Evolutionary conservation across 2,329 filamentous ascomycete genomes (phyloP), one percentile per base, ranked within the genome.

Genomic region (Pyrenochaeta sp.): DNA sequence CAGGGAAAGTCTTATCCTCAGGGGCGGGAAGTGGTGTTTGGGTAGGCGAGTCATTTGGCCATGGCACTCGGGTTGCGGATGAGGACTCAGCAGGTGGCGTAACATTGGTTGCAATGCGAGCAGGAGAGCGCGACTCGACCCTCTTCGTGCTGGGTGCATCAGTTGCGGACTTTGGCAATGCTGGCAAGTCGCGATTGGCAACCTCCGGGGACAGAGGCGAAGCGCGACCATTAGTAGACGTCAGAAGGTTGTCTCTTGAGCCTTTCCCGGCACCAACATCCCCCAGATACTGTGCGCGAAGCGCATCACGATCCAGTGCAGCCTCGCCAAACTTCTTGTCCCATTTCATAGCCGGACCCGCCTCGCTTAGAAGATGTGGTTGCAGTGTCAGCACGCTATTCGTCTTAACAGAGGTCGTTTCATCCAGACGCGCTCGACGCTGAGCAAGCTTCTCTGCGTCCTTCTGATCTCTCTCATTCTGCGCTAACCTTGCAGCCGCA

Each of bases 291-390:
- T 91, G 87, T 60, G 91, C 87, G 48, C 92, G 88, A 58, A 96
- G 89, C 7, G 89, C 83, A 67, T 95, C 88, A 77, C 95, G 96
- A 67, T 92, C 92, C 84, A 94, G 90, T 3, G 90, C 83, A 66
- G 94, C 89, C 79, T 96, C 96, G 77, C 98, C 95, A 72, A 97
- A 98, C 67, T 91, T 92, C 75, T 87, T 96, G 29, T 94, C 92
- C 95, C 95, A 99, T 75, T 97, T 96, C 88, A 99, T 89, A 1
- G 95, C 95, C 20, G 92, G 90, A 7, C 90, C 95, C 15, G 93
- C 94, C 73, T 97, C 95, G 47, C 83, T 92, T 68, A 93, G 83
- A 57, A 98, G 89, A 47, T 87, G 85, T 1, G 92, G 90, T 71
- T 97, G 93, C 41, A 98, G 80, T 2, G 92, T 97, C 69, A 97